Evolutionary conservation across 495 filamentous ascomycete species (phyloP), one percentile per base, ranked within the genome.

Genomic region (Aspergillus conjunctus): DNA sequence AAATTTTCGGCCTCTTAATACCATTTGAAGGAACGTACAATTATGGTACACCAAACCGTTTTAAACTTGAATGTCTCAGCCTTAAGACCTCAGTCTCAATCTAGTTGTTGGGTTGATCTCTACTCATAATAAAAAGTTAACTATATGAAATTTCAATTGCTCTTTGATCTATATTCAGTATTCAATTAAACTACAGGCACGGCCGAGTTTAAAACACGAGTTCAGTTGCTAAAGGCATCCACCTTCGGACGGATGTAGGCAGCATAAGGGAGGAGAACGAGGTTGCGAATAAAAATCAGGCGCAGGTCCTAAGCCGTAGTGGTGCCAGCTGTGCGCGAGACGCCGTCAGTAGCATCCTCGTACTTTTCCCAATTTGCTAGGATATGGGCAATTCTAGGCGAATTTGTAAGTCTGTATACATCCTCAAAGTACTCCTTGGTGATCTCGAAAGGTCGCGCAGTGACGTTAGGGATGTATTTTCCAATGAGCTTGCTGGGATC

Each of bases 351-450:
- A 18, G 69, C 71, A 49, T 81, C 79, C 68, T 87, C 85, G 70
- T 87, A 88, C 71, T 81, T 85, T 21, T 87, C 85, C 86, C 86
- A 89, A 70, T 97, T 97, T 45, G 91, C 91, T 68, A 98, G 73
- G 63, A 98, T 88, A 60, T 90, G 82, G 33, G 89, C 92, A 67
- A 98, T 98, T 74, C 88, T 88, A 44, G 94, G 94, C 6, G 89
- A 93, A 71, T 92, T 97, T 6, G 94, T 98, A 65, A 98, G 79
- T 37, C 83, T 82, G 77, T 97, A 97, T 22, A 98, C 94, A 68
- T 98, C 93, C 81, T 98, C 93, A 73, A 98, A 98, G 79, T 98
- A 98, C 75, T 97, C 95, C 82, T 95, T 97, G 18, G 91, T 93
- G 49, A 98, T 82, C 71, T 94, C 90, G 73, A 98, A 98, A 15